Percentiles rank a stretch among this genome's conserved stretches.
Evolutionary conservation across 768 basidiomycete genomes (phyloP).

Genomic region (Panellus pusillus): DNA sequence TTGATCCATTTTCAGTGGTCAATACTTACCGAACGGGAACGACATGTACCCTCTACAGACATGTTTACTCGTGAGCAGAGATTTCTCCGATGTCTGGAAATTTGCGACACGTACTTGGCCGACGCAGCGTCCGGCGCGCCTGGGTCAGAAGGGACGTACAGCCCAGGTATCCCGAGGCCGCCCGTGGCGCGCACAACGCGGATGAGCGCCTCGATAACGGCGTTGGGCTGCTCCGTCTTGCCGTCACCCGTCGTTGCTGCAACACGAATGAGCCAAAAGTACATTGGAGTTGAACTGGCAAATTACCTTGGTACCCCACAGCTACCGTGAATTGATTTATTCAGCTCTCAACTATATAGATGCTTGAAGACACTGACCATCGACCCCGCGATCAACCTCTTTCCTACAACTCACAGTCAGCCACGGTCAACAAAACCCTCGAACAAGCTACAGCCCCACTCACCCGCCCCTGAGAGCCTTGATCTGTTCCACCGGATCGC

Average conservation of each 20-base stretch:
- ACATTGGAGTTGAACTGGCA: not conserved
- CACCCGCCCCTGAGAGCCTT: slow-evolving; percentile 44
- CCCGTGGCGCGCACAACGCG: slow-evolving; percentile 54
- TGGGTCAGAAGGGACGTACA: slow-evolving; percentile 58
- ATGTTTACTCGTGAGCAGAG: not conserved
- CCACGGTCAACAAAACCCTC: not conserved
- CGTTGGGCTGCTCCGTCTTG: slow-evolving; percentile 57
- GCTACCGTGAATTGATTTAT: slow-evolving; percentile 28
- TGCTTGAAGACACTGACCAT: slow-evolving; percentile 32
- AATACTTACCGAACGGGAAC: slow-evolving; percentile 45
- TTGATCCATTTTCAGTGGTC: not conserved
- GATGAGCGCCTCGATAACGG: slow-evolving; percentile 50
- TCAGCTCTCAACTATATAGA: not conserved
- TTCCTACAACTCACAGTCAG: slow-evolving; percentile 26
- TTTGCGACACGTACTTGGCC: slow-evolving; percentile 39
- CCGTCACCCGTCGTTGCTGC: slow-evolving; percentile 49
- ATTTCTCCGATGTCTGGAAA: not conserved
- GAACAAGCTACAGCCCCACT: slow-evolving; percentile 18
- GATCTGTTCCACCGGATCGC: slow-evolving; percentile 53
- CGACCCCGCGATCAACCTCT: slow-evolving; percentile 54
- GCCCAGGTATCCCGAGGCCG: slow-evolving; percentile 56
- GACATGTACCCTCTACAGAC: slow-evolving; percentile 45
- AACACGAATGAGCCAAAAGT: not conserved
- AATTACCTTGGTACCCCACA: slow-evolving; percentile 48
- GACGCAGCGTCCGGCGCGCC: slow-evolving; percentile 54